Evolutionary conservation across 1,284 basidiomycete species (phyloP).

Genomic region (Abortiporus biennis): DNA sequence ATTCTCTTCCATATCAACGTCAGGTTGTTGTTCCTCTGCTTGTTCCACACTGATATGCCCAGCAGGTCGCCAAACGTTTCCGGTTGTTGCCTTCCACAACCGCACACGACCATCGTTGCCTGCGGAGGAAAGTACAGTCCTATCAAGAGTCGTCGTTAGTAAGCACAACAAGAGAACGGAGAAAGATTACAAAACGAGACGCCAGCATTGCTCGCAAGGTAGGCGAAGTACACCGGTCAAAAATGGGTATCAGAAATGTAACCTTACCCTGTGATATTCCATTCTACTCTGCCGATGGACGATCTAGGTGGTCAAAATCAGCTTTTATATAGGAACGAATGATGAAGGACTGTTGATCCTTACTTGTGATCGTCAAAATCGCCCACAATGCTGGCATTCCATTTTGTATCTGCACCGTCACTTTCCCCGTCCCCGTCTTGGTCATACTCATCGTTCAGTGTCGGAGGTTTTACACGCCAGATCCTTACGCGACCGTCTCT

Average conservation of each 20-base stretch:
- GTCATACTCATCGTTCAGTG: constrained; percentile 20
- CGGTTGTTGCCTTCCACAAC: constrained; percentile 81
- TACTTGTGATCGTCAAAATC: constrained; percentile 85
- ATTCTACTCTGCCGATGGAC: constrained; percentile 70
- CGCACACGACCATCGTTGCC: constrained; percentile 87
- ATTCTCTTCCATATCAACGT: constrained; percentile 32
- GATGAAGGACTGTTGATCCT: constrained; percentile 14
- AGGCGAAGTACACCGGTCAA: neutral
- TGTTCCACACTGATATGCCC: constrained; percentile 77
- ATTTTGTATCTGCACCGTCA: constrained; percentile 45
- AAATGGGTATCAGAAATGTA: constrained; percentile 20
- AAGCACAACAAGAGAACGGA: constrained; percentile 3
- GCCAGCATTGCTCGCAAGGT: too few species aligned
- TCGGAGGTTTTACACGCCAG: constrained; percentile 70
- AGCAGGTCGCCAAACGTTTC: constrained; percentile 71
- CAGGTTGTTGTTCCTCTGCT: constrained; percentile 46
- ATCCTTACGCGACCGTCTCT: constrained; percentile 85
- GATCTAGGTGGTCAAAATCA: constrained; percentile 35
- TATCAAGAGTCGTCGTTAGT: constrained; percentile 22
- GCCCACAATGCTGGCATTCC: constrained; percentile 71
- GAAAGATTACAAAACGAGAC: neutral
- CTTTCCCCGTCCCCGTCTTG: constrained; percentile 29
- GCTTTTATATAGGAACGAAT: neutral
- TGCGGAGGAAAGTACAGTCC: constrained; percentile 83
- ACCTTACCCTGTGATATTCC: constrained; percentile 82